Conservation (phyloP, 495 filamentous ascomycete genomes). For the Lasiosphaeria hispida region DNA sequence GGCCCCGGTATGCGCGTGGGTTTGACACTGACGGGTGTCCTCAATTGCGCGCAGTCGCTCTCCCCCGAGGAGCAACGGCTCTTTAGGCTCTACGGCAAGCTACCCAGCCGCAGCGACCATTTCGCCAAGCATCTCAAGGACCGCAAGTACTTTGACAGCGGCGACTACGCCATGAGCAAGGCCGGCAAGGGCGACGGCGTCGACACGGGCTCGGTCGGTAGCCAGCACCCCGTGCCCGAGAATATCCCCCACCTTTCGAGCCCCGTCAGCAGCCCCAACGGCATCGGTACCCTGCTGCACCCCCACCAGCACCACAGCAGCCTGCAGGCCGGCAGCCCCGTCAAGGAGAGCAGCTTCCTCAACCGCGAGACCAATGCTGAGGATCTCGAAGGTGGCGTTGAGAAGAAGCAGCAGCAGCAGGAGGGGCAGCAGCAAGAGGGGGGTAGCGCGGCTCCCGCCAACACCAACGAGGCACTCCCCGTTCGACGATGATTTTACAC, state of each 20-base stretch:
- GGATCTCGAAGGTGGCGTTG: conserved; percentile 38
- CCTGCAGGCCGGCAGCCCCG: conserved; percentile 67
- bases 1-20: background rate
- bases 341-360: conserved; percentile 83
- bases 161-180: conserved; percentile 97
- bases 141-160: conserved; percentile 98
- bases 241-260: conserved; percentile 92
- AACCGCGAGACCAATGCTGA: conserved; percentile 73
- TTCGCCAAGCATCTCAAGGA: conserved; percentile 98
- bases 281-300: conserved; percentile 40
- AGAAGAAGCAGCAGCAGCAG: conserved; percentile 16
- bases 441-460: conserved; percentile 11
- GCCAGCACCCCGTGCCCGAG: conserved; percentile 91
- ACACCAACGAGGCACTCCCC: background rate
- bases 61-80: conserved; percentile 91
- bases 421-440: conserved; percentile 15
- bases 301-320: conserved; percentile 47
- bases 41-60: conserved; percentile 59
- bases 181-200: conserved; percentile 94
- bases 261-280: conserved; percentile 50
- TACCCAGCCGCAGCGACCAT: conserved; percentile 91
- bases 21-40: conserved; percentile 11
- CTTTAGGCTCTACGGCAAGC: conserved; percentile 94
- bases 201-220: conserved; percentile 89
- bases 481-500: background rate